Evolutionary conservation across 495 filamentous ascomycete genomes (phyloP), one percentile per base, ranked within the genome.

Genomic region (Sabuloglossum arenarium): DNA sequence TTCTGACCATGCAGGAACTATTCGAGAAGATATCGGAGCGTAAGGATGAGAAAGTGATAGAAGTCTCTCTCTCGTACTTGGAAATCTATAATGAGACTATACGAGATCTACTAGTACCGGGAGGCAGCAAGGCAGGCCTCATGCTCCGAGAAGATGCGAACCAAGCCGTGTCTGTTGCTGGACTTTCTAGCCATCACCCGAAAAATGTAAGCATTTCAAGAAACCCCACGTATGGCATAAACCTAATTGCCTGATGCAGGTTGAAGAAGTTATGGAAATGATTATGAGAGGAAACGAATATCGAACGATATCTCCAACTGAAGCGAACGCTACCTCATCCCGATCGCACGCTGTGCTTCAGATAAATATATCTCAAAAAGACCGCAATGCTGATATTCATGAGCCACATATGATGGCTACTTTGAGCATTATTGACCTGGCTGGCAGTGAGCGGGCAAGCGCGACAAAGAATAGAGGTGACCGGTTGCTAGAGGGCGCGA

Each of bases 11-110:
- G 87, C 90, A 96, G 65, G 91, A 99, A 66, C 73, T 99, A 1
- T 99, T 95, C 63, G 90, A 97, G 68, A 82, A 86, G 62, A 96
- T 99, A 58, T 70, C 75, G n/a, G 93, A 96, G 39, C 70, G 84
- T 39, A 80, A 79, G 39, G 77, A 79, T 53, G 88, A 96, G 57
- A 97, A 97, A 64, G 73, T 80, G 16, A 90, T 88, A 19, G 88
- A 96, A 62, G 68, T 99, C 32, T 87, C 88, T 0, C 80, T 99
- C 11, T 96, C 89, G 0, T 99, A 97, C 66, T 77, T 99, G 16
- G 91, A 99, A 65, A 99, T 99, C 49, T 99, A 99, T 73, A 99
- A 99, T 64, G 91, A 99, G 68, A 97, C 90, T 0, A 99, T 99
- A 59, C 84, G 91, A 42, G 91, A 99, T 67, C 70, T 99, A 61